Percentiles rank a stretch among this genome's conserved stretches.
These are phyloP conservation scores for Phytophthora fragariae DNA, from an alignment of 352 stramenopile genomes.

Conservation along the genomic window DNA sequence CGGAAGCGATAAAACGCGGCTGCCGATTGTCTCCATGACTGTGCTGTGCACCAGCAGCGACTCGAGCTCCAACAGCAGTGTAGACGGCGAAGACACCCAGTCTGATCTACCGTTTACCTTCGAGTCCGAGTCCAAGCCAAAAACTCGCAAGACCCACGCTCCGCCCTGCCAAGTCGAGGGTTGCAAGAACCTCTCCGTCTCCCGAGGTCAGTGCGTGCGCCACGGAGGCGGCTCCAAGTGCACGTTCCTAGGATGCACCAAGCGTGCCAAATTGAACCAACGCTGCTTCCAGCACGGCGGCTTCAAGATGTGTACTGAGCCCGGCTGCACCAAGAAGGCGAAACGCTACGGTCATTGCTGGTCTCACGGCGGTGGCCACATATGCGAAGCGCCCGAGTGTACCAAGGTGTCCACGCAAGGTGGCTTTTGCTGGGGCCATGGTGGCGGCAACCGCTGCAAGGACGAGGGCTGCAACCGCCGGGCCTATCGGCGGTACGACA, in stretches of 20 bases:
- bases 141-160: neutral
- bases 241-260: neutral
- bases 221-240: neutral
- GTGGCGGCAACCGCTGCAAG: neutral
- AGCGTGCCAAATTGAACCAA: neutral
- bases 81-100: neutral
- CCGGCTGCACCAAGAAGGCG: constrained; percentile 34
- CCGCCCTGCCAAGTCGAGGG: neutral
- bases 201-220: neutral
- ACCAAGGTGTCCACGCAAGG: neutral
- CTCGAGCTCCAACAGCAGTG: neutral
- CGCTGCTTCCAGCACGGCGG: neutral
- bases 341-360: constrained; percentile 75
- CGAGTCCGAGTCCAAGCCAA: neutral
- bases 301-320: neutral
- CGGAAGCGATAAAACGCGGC: neutral
- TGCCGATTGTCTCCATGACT: neutral
- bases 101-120: neutral
- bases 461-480: neutral
- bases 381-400: neutral
- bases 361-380: constrained; percentile 64
- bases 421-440: neutral
- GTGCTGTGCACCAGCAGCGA: neutral
- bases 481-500: neutral
- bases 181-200: neutral